Evolutionary conservation across 2,329 filamentous ascomycete species (phyloP), one percentile per base, ranked within the genome.

Genomic region (Pyrenochaeta sp.): DNA sequence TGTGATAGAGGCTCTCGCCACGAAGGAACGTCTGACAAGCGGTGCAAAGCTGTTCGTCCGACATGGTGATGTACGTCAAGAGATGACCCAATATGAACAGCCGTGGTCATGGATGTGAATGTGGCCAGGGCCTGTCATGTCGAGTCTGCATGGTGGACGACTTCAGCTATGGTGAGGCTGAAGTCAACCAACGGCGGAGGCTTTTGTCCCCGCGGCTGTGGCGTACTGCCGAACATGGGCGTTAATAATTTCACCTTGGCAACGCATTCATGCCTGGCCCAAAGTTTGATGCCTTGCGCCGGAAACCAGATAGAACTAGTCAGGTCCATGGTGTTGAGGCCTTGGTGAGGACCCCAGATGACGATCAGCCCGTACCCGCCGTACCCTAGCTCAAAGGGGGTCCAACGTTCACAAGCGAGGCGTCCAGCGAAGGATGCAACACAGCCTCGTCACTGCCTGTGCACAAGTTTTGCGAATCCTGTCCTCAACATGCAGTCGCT

Each of bases 401-500:
- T 32, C 45, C 33, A 40, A 31, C 35, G 27, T n/a, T 30, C 7
- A 35, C 18, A 40, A 40, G 36, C 30, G 43, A 39, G 35, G 37
- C 42, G 18, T 32, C 18, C 17, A n/a, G 18, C 23, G 23, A 36
- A 17, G 36, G 45, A 39, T 43, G 41, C n/a, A 49, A 21, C 37
- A 41, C 32, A 31, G 44, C 53, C 44, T 53, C 45, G 57, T 51
- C 23, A 41, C 54, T 57, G 54, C 57, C 57, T 57, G 54, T 61
- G 57, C 61, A 57, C 60, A 44, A 56, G 53, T 54, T 56, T 52
- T 23, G n/a, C n/a, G 20, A 51, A 17, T 32, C 42, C 46, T 50
- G 44, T 29, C 39, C 53, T 49, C 50, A 62, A 47, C 56, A 61
- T 57, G 60, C 36, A 37, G 35, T 37, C 46, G 46, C 49, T 52